These are phyloP conservation scores for Zymoseptoria ardabiliae DNA, from an alignment of 2,329 filamentous ascomycete genomes.

Conservation along the genomic window DNA sequence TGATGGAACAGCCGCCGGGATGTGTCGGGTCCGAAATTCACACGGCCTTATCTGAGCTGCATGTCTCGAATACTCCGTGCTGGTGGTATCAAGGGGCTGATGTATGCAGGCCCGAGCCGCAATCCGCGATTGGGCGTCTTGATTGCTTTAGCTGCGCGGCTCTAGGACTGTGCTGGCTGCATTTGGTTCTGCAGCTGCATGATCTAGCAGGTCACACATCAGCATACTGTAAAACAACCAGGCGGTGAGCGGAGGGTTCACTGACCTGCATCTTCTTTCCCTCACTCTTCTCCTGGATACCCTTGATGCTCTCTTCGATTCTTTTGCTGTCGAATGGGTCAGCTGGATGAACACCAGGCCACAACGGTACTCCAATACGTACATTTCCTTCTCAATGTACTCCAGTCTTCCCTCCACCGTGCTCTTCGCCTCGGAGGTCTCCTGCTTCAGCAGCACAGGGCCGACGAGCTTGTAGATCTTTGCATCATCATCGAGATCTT, in stretches of 20 bases:
- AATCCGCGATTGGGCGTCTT: not conserved
- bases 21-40: not conserved
- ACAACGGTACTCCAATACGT: conserved; percentile 28
- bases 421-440: conserved; percentile 80
- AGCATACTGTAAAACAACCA: conserved; percentile 2
- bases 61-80: not conserved
- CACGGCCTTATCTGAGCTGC: not conserved
- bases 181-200: conserved; percentile 38
- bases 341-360: not conserved
- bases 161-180: conserved; percentile 25
- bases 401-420: conserved; percentile 86
- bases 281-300: conserved; percentile 58
- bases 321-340: conserved; percentile 45
- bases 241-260: conserved; percentile 4
- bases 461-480: conserved; percentile 95
- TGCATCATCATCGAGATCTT: conserved; percentile 67
- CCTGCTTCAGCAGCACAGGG: conserved; percentile 88
- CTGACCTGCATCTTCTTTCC: conserved; percentile 57
- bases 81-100: not conserved
- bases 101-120: not conserved
- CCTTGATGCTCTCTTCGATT: conserved; percentile 58
- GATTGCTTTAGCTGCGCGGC: not conserved
- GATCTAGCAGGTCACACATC: conserved; percentile 28
- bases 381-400: conserved; percentile 94
- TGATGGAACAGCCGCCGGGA: not conserved